Conservation (phyloP, 345 rosid species). For the Viola odorata region DNA sequence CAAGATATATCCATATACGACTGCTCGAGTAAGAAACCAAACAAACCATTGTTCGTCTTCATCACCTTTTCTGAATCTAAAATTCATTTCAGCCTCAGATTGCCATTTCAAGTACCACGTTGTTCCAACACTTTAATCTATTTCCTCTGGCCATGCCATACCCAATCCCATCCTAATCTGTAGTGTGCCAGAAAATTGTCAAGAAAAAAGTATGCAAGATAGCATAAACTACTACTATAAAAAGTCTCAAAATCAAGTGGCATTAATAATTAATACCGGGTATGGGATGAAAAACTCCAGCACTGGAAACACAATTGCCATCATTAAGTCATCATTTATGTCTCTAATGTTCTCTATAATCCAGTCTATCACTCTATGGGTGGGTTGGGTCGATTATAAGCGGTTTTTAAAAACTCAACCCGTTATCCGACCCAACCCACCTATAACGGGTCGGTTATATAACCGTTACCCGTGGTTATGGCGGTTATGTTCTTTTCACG, state of each 20-base stretch:
- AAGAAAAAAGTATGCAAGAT: constrained; percentile 3
- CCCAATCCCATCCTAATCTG: constrained; percentile 74
- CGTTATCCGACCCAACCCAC: too few relatives aligned
- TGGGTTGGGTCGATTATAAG: too few relatives aligned
- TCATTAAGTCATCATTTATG: constrained; percentile 69
- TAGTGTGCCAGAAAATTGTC: constrained; percentile 7
- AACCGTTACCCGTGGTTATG: too few relatives aligned
- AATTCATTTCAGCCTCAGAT: constrained; percentile 65
- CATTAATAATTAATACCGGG: constrained; percentile 45
- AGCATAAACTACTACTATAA: not conserved
- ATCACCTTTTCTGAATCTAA: constrained; percentile 53
- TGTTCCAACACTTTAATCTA: constrained; percentile 62
- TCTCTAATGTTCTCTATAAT: constrained; percentile 39
- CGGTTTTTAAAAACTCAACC: too few relatives aligned
- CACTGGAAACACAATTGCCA: constrained; percentile 55
- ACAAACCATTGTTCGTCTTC: constrained; percentile 46
- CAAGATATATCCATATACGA: constrained; percentile 54
- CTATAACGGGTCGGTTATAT: too few relatives aligned
- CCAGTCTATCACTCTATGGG: constrained; percentile 45
- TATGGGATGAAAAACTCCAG: constrained; percentile 65
- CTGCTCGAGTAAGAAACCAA: constrained; percentile 61
- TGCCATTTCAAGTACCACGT: constrained; percentile 91
- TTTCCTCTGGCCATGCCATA: constrained; percentile 91
- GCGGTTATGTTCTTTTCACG: too few relatives aligned
- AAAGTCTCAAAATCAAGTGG: constrained; percentile 4